Percentiles rank a stretch among this genome's conserved stretches.
Evolutionary conservation across 176 grass and related monocot genomes (phyloP).

Genomic region (Neostapfia colusana): DNA sequence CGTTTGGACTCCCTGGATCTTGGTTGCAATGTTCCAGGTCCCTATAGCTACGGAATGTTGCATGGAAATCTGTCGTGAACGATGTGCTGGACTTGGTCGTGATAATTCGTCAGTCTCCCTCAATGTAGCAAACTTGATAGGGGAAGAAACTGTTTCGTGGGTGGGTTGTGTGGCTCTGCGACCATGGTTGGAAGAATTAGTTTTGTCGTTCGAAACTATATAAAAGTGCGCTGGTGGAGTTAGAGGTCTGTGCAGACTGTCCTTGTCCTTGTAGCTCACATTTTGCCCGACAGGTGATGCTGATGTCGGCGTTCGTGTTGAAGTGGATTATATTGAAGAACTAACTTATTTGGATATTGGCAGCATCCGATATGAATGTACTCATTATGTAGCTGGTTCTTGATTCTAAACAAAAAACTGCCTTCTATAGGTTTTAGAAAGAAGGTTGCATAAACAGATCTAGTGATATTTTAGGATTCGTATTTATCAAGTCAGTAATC

Average conservation of each 20-base stretch:
- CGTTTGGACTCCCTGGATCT: conserved; percentile 24
- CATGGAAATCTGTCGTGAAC: neutral
- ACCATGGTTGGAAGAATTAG: neutral
- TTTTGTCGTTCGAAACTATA: neutral
- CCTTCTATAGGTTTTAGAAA: neutral
- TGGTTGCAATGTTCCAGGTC: neutral
- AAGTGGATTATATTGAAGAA: conserved; percentile 22
- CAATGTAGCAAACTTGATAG: neutral
- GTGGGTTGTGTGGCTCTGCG: conserved; percentile 8
- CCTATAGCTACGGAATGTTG: neutral
- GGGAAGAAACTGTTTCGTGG: neutral
- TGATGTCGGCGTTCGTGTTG: neutral
- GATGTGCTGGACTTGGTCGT: neutral
- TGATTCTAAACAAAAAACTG: neutral
- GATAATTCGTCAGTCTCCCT: neutral
- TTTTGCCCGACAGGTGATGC: neutral
- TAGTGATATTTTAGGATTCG: neutral
- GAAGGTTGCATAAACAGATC: neutral
- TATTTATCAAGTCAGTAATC: neutral
- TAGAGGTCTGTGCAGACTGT: neutral
- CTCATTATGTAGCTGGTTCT: neutral
- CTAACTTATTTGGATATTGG: neutral
- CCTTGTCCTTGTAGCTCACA: neutral
- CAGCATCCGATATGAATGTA: neutral
- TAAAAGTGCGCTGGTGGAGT: neutral